Evolutionary conservation across 148 eudicot genomes (phyloP).

Genomic region (Rhododendron williamsianum): DNA sequence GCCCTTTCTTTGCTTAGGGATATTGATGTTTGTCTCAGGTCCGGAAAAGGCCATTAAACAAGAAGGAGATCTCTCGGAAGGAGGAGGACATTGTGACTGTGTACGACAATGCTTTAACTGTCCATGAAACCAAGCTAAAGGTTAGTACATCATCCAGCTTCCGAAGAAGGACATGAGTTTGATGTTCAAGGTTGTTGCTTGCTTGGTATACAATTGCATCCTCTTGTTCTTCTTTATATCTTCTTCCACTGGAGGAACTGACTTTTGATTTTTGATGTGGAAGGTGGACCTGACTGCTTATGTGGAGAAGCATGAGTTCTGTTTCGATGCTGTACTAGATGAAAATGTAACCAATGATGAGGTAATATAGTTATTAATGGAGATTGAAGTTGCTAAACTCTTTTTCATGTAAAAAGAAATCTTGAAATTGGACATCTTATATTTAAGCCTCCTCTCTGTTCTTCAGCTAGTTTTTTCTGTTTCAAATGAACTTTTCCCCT

Average conservation of each 20-base stretch:
- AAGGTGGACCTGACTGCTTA: constrained; percentile 98
- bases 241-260: constrained; percentile 11
- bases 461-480: not conserved
- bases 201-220: not conserved
- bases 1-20: not conserved
- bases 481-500: not conserved
- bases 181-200: constrained; percentile 4
- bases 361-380: constrained; percentile 30
- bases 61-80: constrained; percentile 85
- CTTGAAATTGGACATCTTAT: not conserved
- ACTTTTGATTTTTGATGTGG: constrained; percentile 14
- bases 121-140: constrained; percentile 94
- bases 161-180: constrained; percentile 1
- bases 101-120: constrained; percentile 63
- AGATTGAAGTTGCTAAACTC: not conserved
- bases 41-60: constrained; percentile 92
- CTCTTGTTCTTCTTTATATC: not conserved
- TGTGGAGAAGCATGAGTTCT: constrained; percentile 96
- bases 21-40: constrained; percentile 40
- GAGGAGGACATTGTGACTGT: constrained; percentile 93
- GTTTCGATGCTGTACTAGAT: constrained; percentile 95
- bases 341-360: constrained; percentile 87
- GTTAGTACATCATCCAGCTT: constrained; percentile 29
- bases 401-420: constrained; percentile 2
- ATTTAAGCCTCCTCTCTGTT: not conserved